Evolutionary conservation across 2,329 filamentous ascomycete genomes (phyloP).

Genomic region (Monosporascus sp.): DNA sequence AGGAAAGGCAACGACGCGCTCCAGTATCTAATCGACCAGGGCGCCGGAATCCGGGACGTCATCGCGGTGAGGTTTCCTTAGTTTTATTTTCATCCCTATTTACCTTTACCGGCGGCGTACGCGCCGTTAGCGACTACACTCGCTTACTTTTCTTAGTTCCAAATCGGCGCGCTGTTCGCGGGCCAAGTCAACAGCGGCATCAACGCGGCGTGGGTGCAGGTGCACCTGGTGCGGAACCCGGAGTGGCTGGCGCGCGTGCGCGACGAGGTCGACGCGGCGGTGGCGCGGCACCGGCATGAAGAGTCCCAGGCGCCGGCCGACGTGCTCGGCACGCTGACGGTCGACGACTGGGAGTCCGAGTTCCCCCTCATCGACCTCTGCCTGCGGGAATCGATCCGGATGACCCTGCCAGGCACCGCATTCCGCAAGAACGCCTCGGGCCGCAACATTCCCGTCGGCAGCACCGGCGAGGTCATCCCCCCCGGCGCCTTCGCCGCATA

Average conservation of each 20-base stretch:
- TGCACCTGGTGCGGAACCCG: conserved; percentile 41
- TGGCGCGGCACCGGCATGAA: conserved; percentile 35
- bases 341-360: conserved; percentile 51
- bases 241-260: conserved; percentile 41
- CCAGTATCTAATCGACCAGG: conserved; percentile 48
- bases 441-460: conserved; percentile 37
- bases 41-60: conserved; percentile 37
- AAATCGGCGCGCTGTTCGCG: conserved; percentile 49
- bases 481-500: conserved; percentile 41
- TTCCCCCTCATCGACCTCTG: conserved; percentile 49
- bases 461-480: conserved; percentile 45
- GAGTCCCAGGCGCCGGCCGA: conserved; percentile 27
- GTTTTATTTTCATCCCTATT: no score
- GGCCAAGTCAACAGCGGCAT: conserved; percentile 53
- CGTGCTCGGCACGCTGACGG: conserved; percentile 36
- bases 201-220: conserved; percentile 48
- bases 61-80: conserved; percentile 30
- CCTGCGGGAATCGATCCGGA: conserved; percentile 48
- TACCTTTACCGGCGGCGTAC: not conserved
- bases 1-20: conserved; percentile 43
- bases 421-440: conserved; percentile 48
- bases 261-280: conserved; percentile 40
- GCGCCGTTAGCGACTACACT: not conserved
- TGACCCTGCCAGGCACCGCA: conserved; percentile 40
- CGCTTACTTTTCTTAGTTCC: conserved; percentile 31